Evolutionary conservation across 768 basidiomycete genomes (phyloP).

Genomic region (Tremella fuciformis): DNA sequence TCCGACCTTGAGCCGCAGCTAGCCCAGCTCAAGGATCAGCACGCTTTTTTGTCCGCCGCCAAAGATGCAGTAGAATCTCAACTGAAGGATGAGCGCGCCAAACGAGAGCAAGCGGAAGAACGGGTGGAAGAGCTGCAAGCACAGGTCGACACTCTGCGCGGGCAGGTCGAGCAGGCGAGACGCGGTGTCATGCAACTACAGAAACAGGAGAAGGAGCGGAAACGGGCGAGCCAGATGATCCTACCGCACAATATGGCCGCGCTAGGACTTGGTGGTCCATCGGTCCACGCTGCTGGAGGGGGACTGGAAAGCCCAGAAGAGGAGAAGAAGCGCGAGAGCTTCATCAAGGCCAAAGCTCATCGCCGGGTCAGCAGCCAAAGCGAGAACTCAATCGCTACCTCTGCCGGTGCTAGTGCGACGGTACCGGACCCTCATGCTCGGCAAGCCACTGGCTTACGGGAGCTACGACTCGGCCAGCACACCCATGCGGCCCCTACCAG

Average conservation of each 20-base stretch:
- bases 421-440: background rate
- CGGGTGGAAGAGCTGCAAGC: conserved; percentile 27
- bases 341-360: conserved; percentile 24
- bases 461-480: conserved; percentile 31
- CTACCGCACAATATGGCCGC: background rate
- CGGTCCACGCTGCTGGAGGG: background rate
- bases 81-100: conserved; percentile 38
- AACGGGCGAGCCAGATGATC: conserved; percentile 10
- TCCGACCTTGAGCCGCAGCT: conserved; percentile 32
- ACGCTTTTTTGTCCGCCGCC: conserved; percentile 41
- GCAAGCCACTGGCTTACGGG: conserved; percentile 30
- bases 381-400: conserved; percentile 13
- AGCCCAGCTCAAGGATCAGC: conserved; percentile 33
- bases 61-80: conserved; percentile 47
- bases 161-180: conserved; percentile 47
- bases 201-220: conserved; percentile 46
- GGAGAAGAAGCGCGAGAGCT: conserved; percentile 33
- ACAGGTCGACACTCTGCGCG: conserved; percentile 20
- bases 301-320: conserved; percentile 14
- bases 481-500: conserved; percentile 8
- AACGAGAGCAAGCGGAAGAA: conserved; percentile 48
- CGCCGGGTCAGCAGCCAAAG: conserved; percentile 33
- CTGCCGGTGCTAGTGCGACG: background rate
- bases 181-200: conserved; percentile 44
- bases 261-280: background rate